Evolutionary conservation across 2,329 filamentous ascomycete genomes (phyloP).

Genomic region (Rhexocercosporidium sp.): DNA sequence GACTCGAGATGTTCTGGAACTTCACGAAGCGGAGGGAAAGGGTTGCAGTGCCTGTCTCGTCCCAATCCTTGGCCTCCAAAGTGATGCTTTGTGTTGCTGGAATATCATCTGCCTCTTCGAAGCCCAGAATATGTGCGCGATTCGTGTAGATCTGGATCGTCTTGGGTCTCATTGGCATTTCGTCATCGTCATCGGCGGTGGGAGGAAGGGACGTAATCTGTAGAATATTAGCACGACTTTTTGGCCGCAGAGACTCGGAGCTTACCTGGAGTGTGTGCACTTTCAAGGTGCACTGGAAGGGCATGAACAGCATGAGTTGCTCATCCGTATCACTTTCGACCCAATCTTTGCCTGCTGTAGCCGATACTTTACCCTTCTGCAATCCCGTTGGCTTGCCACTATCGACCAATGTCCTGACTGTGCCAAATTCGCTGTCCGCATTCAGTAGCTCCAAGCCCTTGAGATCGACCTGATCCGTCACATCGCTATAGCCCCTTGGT

Average conservation of each 20-base stretch:
- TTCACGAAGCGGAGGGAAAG: constrained; percentile 88
- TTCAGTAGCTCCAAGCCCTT: constrained; percentile 88
- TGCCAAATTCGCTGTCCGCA: constrained; percentile 76
- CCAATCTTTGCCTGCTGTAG: constrained; percentile 70
- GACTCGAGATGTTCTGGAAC: constrained; percentile 89
- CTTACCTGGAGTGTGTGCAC: constrained; percentile 78
- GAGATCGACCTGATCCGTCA: constrained; percentile 81
- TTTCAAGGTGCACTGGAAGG: constrained; percentile 87
- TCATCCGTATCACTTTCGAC: constrained; percentile 97
- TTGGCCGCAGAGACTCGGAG: not conserved
- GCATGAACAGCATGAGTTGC: constrained; percentile 90
- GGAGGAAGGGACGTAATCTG: constrained; percentile 84
- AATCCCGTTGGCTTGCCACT: constrained; percentile 67
- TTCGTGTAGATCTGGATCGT: constrained; percentile 89
- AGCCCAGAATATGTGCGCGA: constrained; percentile 86
- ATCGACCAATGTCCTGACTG: constrained; percentile 77
- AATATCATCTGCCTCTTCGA: constrained; percentile 91
- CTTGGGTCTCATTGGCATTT: constrained; percentile 79
- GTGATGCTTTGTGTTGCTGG: constrained; percentile 80
- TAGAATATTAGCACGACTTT: not conserved
- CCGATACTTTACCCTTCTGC: constrained; percentile 58
- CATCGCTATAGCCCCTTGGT: constrained; percentile 81
- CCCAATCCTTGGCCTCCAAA: constrained; percentile 80
- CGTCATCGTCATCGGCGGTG: constrained; percentile 67
- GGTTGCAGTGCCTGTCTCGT: constrained; percentile 74